phyloP scores from a whole-genome alignment of 495 filamentous ascomycete species.

The Penicillium longicatenatum region DNA sequence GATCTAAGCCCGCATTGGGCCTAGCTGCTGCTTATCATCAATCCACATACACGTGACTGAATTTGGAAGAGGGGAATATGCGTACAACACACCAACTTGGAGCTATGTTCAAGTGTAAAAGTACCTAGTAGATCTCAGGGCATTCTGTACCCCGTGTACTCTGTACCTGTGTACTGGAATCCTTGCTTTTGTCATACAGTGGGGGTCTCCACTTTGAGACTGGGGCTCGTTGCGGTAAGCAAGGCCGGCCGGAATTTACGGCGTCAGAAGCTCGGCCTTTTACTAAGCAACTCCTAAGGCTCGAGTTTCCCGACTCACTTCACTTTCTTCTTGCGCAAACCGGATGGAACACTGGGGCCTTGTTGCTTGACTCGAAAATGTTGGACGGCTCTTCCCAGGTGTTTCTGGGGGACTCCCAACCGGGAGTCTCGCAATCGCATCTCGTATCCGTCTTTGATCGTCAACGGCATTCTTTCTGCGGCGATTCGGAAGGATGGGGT shows the following conservation, averaged over 20 bases:
- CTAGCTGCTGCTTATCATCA: neutral
- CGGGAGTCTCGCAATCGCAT: conserved; percentile 33
- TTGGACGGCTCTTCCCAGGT: conserved; percentile 47
- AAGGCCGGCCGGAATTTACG: conserved; percentile 9
- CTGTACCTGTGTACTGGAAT: neutral
- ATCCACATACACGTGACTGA: neutral
- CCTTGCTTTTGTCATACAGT: neutral
- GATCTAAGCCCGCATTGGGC: neutral
- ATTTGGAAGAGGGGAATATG: neutral
- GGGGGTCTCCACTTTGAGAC: conserved; percentile 8
- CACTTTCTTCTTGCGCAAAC: conserved; percentile 12
- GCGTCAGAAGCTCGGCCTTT: conserved; percentile 15
- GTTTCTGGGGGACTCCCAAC: conserved; percentile 39
- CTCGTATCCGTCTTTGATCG: conserved; percentile 32
- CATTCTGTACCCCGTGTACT: too few species aligned
- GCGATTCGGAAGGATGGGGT: conserved; percentile 92
- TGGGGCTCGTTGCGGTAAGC: conserved; percentile 11
- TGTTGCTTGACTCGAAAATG: conserved; percentile 40
- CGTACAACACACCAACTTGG: neutral
- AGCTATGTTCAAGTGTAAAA: neutral
- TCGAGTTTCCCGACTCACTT: conserved; percentile 13
- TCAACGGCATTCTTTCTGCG: conserved; percentile 70
- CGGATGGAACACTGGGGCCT: conserved; percentile 12
- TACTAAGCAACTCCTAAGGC: conserved; percentile 24
- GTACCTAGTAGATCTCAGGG: too few species aligned